phyloP scores from a whole-genome alignment of 768 basidiomycete genomes.

The Psilocybe sp. region DNA sequence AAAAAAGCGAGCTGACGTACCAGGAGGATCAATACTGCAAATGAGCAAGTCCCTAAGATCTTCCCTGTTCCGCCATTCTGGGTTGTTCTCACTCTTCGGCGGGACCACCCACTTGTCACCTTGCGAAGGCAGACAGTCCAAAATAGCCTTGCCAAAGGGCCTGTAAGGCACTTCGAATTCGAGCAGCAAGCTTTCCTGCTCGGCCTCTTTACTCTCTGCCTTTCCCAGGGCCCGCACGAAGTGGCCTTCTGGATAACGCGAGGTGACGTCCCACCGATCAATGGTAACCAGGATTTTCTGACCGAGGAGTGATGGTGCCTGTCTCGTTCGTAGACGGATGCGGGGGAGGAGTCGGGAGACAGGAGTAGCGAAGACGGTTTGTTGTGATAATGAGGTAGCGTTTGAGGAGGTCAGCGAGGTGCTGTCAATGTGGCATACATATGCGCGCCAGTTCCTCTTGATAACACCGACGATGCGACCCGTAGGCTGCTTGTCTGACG shows the following conservation, averaged over 20 bases:
- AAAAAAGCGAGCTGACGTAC: conserved; percentile 33
- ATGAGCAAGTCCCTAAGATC: conserved; percentile 84
- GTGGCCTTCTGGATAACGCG: conserved; percentile 94
- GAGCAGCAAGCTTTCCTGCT: conserved; percentile 88
- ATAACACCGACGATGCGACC: conserved; percentile 89
- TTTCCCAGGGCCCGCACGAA: conserved; percentile 90
- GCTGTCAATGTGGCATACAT: conserved; percentile 93
- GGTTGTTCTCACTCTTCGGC: conserved; percentile 47
- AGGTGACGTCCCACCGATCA: conserved; percentile 86
- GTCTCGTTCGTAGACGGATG: conserved; percentile 91
- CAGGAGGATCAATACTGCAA: conserved; percentile 97
- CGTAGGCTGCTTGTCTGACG: conserved; percentile 79
- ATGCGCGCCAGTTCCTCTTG: conserved; percentile 94
- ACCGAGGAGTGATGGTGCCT: conserved; percentile 81
- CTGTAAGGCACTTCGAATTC: conserved; percentile 96
- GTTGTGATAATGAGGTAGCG: conserved; percentile 75
- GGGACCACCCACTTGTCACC: conserved; percentile 95
- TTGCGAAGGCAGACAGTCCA: conserved; percentile 86
- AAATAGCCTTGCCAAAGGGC: conserved; percentile 93
- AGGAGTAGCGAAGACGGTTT: conserved; percentile 93
- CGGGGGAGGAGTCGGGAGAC: conserved; percentile 89
- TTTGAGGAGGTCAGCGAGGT: conserved; percentile 80
- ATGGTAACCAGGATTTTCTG: conserved; percentile 97
- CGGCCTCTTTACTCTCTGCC: conserved; percentile 93
- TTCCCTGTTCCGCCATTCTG: conserved; percentile 77